Percentiles rank a stretch among this genome's conserved stretches.
Conservation (phyloP, 1,284 basidiomycete genomes). For the Mycena sp. region DNA sequence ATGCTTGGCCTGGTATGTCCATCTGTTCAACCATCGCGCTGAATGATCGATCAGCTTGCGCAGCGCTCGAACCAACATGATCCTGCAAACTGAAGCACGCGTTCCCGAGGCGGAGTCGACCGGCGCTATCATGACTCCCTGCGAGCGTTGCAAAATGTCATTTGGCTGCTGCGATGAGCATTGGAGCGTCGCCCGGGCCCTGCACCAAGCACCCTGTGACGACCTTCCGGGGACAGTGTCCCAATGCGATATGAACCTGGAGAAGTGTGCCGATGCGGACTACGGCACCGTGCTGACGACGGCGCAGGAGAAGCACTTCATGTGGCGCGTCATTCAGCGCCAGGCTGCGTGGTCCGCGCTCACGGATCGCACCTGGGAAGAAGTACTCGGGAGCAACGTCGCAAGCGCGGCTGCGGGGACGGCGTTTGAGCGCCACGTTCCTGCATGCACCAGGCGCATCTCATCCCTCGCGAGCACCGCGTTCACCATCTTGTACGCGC, state of each 20-base stretch:
- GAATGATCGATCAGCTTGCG: background rate
- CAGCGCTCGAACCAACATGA: constrained; percentile 42
- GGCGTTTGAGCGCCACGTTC: background rate
- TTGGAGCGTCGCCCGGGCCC: constrained; percentile 33
- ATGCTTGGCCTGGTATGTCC: constrained; percentile 45
- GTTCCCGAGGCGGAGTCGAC: constrained; percentile 4
- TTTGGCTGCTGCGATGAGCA: constrained; percentile 45
- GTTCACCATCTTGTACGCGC: constrained; percentile 43
- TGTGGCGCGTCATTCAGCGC: constrained; percentile 7
- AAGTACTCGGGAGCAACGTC: background rate
- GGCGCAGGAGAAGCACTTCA: constrained; percentile 13
- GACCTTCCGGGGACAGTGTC: background rate
- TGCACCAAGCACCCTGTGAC: constrained; percentile 5
- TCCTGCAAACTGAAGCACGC: constrained; percentile 38
- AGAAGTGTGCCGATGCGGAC: background rate
- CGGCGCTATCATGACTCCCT: constrained; percentile 30
- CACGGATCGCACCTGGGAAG: constrained; percentile 3
- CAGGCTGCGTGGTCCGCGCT: constrained; percentile 8
- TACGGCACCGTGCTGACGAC: background rate
- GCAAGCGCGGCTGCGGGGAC: background rate
- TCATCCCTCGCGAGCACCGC: constrained; percentile 37
- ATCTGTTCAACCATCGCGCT: background rate
- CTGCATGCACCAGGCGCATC: constrained; percentile 34
- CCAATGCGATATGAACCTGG: constrained; percentile 13
- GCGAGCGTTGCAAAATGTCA: constrained; percentile 39